A percentile compares a stretch with the other conserved stretches of the same genome.
Conservation (phyloP, 148 eudicot species). For the Cornus suecica region DNA sequence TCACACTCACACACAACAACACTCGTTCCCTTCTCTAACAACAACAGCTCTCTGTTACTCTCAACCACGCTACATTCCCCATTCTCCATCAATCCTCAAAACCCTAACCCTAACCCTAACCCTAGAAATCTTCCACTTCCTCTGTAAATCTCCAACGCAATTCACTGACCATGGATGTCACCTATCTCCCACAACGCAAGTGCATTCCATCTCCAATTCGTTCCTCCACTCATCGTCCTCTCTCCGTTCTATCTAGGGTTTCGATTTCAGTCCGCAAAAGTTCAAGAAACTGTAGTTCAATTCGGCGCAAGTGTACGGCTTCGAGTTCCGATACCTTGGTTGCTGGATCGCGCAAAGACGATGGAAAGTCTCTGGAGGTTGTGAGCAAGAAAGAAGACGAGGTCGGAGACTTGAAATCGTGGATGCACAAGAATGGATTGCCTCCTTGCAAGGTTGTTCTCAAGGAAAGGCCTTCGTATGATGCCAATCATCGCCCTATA, state of each 20-base stretch:
- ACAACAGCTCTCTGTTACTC: background rate
- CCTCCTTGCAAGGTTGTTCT: constrained; percentile 75
- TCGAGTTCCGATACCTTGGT: constrained; percentile 45
- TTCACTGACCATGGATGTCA: constrained; percentile 21
- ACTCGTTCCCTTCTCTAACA: background rate
- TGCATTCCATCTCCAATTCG: constrained; percentile 22
- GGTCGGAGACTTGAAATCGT: constrained; percentile 57
- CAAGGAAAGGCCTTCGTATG: constrained; percentile 55
- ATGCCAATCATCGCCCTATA: constrained; percentile 46
- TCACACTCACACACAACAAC: background rate
- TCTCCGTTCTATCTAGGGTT: constrained; percentile 21
- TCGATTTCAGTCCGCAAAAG: constrained; percentile 20
- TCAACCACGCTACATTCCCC: background rate
- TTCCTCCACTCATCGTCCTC: constrained; percentile 19
- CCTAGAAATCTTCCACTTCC: background rate
- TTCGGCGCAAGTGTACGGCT: constrained; percentile 28
- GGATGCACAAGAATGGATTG: constrained; percentile 87
- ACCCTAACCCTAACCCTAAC: background rate
- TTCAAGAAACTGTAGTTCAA: constrained; percentile 7
- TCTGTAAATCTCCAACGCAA: background rate
- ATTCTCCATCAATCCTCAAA: background rate
- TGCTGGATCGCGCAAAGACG: constrained; percentile 22
- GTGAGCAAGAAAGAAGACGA: constrained; percentile 37
- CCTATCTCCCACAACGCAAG: constrained; percentile 12
- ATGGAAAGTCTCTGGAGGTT: constrained; percentile 24